Evolutionary conservation across 2,329 filamentous ascomycete genomes (phyloP), one percentile per base, ranked within the genome.

Genomic region (Dactylellina cionopaga): DNA sequence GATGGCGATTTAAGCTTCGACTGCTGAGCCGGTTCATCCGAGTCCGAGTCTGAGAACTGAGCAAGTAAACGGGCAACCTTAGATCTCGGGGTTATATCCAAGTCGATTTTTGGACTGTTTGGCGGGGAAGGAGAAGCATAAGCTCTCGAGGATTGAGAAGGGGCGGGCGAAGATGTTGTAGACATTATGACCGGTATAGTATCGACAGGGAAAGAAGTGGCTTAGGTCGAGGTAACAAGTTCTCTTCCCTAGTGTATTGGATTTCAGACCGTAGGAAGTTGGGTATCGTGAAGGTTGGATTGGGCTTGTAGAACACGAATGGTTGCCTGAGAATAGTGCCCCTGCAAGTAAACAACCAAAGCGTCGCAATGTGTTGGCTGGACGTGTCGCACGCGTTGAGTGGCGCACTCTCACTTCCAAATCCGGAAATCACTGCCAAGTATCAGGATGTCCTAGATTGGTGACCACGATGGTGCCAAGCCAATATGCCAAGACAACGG

Each of bases 331-430:
- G n/a, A n/a, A n/a, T n/a, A n/a, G n/a, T n/a, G n/a, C 25, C 25
- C 25, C 27, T 33, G 41, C 37, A 68, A 33, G 54, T 68, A 68
- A 68, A 68, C 63, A 68, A 68, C 9, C 56, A 27, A 37, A 41
- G 27, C 17, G 24, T 19, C 10, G 17, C 49, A 51, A 25, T 56
- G 63, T 44, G 63, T 68, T 68, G 63, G 54, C 31, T 7, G 29
- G 44, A 39, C 63, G 54, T 31, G 52, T 54, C 46, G 37, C 63
- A 68, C 63, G 63, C 63, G 63, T 60, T 68, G 63, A 66, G 43
- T 51, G 62, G 51, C 24, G 51, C 43, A 58, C 39, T 49, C 51
- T 66, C 41, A 55, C 39, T 65, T 44, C 60, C 49, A 11, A 24
- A 46, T 65, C 24, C 1, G 47, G 49, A 43, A 47, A 52, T 29